These are phyloP conservation scores for Talaromyces wortmannii DNA, from an alignment of 495 filamentous ascomycete genomes.

Conservation along the genomic window DNA sequence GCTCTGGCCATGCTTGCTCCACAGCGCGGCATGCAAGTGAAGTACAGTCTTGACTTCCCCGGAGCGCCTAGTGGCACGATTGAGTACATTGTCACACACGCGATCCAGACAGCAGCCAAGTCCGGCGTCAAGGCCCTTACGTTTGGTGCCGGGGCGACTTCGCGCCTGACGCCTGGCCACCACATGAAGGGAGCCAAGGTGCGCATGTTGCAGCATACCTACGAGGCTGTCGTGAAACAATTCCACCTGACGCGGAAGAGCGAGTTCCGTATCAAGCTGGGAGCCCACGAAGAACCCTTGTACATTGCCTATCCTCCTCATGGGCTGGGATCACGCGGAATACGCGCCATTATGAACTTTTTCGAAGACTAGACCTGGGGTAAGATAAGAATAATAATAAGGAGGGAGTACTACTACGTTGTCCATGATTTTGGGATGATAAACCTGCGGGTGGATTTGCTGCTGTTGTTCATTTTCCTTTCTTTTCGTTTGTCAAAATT, in stretches of 20 bases:
- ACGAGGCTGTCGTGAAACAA: slow-evolving; percentile 68
- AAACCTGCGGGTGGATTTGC: no score
- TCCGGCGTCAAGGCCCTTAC: slow-evolving; percentile 61
- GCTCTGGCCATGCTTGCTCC: slow-evolving; percentile 69
- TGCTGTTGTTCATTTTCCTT: no score
- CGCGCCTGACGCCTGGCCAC: slow-evolving; percentile 60
- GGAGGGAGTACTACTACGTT: no score
- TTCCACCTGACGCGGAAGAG: slow-evolving; percentile 75
- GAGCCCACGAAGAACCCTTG: slow-evolving; percentile 65
- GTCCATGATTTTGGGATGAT: no score
- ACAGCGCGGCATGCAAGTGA: slow-evolving; percentile 76
- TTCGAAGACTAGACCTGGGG: slow-evolving; percentile 55
- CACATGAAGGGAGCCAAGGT: slow-evolving; percentile 68
- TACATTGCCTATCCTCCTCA: slow-evolving; percentile 79
- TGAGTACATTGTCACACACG: slow-evolving; percentile 68
- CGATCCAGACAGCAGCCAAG: slow-evolving; percentile 61
- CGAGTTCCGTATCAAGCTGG: slow-evolving; percentile 83
- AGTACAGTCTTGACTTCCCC: slow-evolving; percentile 83
- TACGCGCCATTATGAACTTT: slow-evolving; percentile 71
- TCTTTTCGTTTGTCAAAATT: no score
- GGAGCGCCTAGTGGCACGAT: slow-evolving; percentile 71
- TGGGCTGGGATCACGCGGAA: slow-evolving; percentile 68
- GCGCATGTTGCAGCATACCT: slow-evolving; percentile 67
- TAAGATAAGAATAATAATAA: no score
- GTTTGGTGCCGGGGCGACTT: slow-evolving; percentile 70